Base-by-base conservation (phyloP, 805 yeast species). In the Debaryomyces hansenii region DNA sequence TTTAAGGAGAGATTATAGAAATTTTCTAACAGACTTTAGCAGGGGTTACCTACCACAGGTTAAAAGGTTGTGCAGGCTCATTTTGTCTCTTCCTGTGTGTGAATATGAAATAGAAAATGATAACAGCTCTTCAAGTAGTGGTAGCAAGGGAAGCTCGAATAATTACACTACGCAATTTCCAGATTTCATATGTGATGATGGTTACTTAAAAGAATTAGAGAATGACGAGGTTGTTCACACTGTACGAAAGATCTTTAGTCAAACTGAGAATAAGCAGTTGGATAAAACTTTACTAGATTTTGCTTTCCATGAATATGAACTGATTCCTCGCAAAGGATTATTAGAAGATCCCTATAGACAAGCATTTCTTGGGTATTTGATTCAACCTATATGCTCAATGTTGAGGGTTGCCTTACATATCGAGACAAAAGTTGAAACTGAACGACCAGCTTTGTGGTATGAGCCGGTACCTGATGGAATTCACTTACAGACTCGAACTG, bases 1-100 rank as follows among this genome's bases (percentile, higher is more conserved):
- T 7, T 21, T 21, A 7, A 21, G 24, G 24, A 21, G 7, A 21
- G 24, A 5, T 7, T 21, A 21, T 21, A 21, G 24, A 21, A 21
- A 21, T 9, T 24, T 24, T 24, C 4, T 16, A 16, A 16, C 18
- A 16, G 2, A 16, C 18, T 16, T 16, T 16, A 16, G 18, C 18
- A 4, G 18, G 18, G 18, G 18, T 4, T 16, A 16, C 18, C 18
- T 16, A 16, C 4, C 4, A 16, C 27, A 24, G 4, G 4, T 14
- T 14, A 11, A 14, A 18, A 29, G 41, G 15, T 4, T 38, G 2
- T 38, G 4, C 7, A 18, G 41, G 20, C 6, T 38, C 27, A 27
- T 38, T 20, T 21, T 38, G 20, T 20, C 41, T 15, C 41, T 38
- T 38, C 41, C 41, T 11, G 20, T 38, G 29, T 38, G 41, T 38